A percentile compares a stretch with the other conserved stretches of the same genome.
Evolutionary conservation across 345 rosid species (phyloP).

Genomic region (Cardamine occulta): DNA sequence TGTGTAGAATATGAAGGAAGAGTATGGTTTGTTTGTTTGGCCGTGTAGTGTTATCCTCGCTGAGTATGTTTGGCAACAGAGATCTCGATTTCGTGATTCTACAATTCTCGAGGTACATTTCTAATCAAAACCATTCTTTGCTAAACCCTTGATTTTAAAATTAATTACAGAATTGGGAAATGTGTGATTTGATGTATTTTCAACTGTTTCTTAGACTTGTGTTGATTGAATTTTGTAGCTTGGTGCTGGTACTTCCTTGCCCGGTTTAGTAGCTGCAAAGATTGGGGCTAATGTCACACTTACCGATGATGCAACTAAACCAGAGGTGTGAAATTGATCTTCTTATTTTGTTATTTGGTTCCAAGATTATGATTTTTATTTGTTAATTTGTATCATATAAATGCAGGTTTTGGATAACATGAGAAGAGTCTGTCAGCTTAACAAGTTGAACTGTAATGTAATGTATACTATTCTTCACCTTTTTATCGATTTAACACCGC

Average conservation of each 20-base stretch:
- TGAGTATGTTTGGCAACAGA: slow-evolving; percentile 91
- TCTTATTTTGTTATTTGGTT: background rate
- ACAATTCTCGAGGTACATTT: slow-evolving; percentile 56
- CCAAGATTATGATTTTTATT: slow-evolving; percentile 1
- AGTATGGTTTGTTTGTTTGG: slow-evolving; percentile 87
- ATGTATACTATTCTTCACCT: slow-evolving; percentile 8
- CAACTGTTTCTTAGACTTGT: background rate
- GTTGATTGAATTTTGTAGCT: slow-evolving; percentile 50
- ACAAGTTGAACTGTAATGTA: slow-evolving; percentile 68
- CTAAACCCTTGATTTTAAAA: background rate
- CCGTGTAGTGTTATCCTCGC: slow-evolving; percentile 86
- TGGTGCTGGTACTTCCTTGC: slow-evolving; percentile 70
- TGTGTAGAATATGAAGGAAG: slow-evolving; percentile 80
- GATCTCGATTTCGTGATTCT: slow-evolving; percentile 58
- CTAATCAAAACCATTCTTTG: background rate
- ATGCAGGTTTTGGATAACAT: slow-evolving; percentile 84
- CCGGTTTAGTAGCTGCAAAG: slow-evolving; percentile 71
- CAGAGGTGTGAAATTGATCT: slow-evolving; percentile 51
- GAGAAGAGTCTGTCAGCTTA: slow-evolving; percentile 62
- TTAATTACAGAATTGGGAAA: background rate
- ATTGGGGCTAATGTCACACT: slow-evolving; percentile 65
- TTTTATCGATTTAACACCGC: background rate
- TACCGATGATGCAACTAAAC: slow-evolving; percentile 63
- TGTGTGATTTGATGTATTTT: background rate
- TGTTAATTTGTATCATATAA: background rate